A percentile compares a stretch with the other conserved stretches of the same genome.
Evolutionary conservation across 192 early-diverging fungal genomes (phyloP).

Genomic region (Gorgonomyces haynaldii): DNA sequence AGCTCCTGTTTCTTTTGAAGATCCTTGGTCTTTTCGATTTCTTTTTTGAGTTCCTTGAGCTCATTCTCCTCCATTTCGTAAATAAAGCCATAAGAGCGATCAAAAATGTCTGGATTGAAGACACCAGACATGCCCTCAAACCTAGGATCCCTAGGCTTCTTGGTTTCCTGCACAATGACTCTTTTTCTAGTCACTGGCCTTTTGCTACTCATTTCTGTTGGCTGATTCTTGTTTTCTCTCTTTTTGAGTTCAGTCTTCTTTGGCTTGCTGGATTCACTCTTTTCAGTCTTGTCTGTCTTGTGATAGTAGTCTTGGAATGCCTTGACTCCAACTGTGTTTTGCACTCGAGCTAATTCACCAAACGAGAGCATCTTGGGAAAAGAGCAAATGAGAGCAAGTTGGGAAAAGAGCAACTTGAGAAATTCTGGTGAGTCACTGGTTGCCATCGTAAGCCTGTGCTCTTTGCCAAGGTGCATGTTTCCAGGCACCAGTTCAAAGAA

Average conservation of each 20-base stretch:
- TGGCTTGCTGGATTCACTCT: neutral
- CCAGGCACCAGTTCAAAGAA: no score
- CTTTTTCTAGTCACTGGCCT: conserved; percentile 60
- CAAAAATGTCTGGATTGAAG: conserved; percentile 83
- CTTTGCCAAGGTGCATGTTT: no score
- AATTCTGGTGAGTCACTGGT: no score
- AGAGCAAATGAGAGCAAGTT: no score
- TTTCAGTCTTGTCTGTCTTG: conserved; percentile 6
- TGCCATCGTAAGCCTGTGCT: no score
- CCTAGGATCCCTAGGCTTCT: conserved; percentile 80
- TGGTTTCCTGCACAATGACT: conserved; percentile 49
- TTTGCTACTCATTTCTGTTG: conserved; percentile 69
- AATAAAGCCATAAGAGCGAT: conserved; percentile 84
- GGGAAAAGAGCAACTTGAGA: no score
- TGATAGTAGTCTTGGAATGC: no score
- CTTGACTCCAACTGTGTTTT: neutral
- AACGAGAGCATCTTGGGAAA: no score
- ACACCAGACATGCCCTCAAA: conserved; percentile 84
- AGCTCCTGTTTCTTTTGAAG: conserved; percentile 45
- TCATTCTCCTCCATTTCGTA: conserved; percentile 68
- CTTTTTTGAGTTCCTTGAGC: conserved; percentile 50
- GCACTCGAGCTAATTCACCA: conserved; percentile 2
- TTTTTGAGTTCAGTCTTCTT: conserved; percentile 6
- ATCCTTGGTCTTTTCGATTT: conserved; percentile 58
- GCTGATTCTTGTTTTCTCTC: conserved; percentile 31